Base-by-base conservation (phyloP, 1,139 yeast genomes). In the Debaryomycetaceae sp. region DNA sequence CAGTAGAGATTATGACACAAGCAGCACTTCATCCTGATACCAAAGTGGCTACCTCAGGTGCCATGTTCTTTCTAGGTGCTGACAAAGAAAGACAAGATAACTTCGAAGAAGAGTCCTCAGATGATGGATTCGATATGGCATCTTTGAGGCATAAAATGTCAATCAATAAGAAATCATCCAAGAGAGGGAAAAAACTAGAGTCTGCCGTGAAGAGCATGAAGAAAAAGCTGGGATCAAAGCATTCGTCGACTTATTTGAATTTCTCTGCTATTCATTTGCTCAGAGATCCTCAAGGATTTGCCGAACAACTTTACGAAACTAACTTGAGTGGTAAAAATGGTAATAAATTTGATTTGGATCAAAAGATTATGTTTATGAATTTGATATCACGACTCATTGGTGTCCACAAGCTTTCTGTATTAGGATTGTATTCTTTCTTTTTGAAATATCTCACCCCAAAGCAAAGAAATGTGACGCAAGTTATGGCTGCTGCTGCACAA, bases 271-370 rank as follows among this genome's bases (percentile, higher is more conserved):
- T 94, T 41, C 98, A 92, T 63, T 67, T 92, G 44, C 73, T 92
- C 41, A 79, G 97, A 60, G 98, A 92, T 59, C 98, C 99, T 9
- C 99, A 94, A 63, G 96, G 96, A 5, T 92, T 92, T 66, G 96
- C 98, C 5, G 98, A 92, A 51, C 77, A 73, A 46, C 67, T 92
- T 42, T 92, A 82, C 56, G 76, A 78, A 24, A 78, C 70, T 38
- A 95, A 89, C 59, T 67, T 92, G 44, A 74, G 85, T 41, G 78
- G 83, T 39, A 84, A 85, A 50, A 79, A 74, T 48, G 68, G 82
- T 34, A 77, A 77, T 53, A 81, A 78, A 53, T 83, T 87, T 55
- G 83, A 81, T 56, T 69, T 92, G 55, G 98, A 92, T 45, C 97
- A 91, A 59, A 89, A 87, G 55, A 87, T 92, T 48, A 75, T 87